Base-by-base conservation (phyloP, 371 early-diverging fungal species). In the Capillidium rhysosporum region DNA sequence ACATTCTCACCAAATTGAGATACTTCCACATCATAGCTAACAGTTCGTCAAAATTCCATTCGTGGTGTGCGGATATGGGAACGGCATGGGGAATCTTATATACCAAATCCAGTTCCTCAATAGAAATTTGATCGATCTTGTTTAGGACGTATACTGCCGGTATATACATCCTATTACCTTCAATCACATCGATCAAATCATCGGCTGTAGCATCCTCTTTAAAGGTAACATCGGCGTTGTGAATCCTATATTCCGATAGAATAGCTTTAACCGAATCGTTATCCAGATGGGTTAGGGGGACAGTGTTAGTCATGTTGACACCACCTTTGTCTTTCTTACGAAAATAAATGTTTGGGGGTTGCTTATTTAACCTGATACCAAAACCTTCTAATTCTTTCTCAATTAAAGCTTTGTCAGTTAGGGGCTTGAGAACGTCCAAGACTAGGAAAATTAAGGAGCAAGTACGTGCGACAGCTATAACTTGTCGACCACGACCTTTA, bases 11-110 rank as follows among this genome's bases (percentile, higher is more conserved):
- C 24, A 89, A 69, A 59, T 71, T 73, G 53, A 89, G 62, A 67
- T 86, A 80, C 60, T 84, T 69, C 96, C 96, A 95, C 82, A 90
- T 91, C 66, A 80, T 92, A 46, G 89, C 89, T 56, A 98, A 65
- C 59, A 98, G 67, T 57, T 93, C 94, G 66, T 99, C 99, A 79
- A 98, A 96, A 67, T 93, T 94, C 99, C 99, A 98, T 60, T 84
- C 96, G 62, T 95, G 90, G 65, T 98, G 89, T 12, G 97, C 86
- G 57, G 87, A 89, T 58, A 99, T 84, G 45, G 99, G 98, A 34
- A 98, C 88, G 30, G 94, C 86, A 63, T 99, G 92, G 7, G 98
- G 98, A 64, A 98, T 94, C 73, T 89, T 87, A 75, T 89, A 90
- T 45, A 98, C 79, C 43, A 98, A 70, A 47, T 89, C 89, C 46